phyloP scores from a whole-genome alignment of 2,329 filamentous ascomycete species.

The Penicillium concentricum region DNA sequence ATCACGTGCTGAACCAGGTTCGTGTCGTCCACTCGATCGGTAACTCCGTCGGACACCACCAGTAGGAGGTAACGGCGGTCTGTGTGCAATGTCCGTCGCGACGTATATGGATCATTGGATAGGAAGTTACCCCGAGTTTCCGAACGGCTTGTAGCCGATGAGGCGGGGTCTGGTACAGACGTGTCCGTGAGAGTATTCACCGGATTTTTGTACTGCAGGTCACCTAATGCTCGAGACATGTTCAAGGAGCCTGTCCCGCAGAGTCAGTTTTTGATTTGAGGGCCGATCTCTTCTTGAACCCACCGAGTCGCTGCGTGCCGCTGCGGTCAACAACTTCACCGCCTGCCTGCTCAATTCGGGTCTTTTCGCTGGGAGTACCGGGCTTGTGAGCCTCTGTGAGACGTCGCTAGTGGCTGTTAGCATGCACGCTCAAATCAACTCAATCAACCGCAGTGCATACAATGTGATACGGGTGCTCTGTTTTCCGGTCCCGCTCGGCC shows the following conservation, averaged over 20 bases:
- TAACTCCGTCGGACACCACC: slow-evolving; percentile 34
- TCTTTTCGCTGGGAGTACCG: slow-evolving; percentile 26
- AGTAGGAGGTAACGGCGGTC: slow-evolving; percentile 31
- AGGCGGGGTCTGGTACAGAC: slow-evolving; percentile 16
- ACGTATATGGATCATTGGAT: slow-evolving; percentile 34
- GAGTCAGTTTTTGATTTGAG: background rate
- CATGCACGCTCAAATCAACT: background rate
- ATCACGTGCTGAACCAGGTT: slow-evolving; percentile 33
- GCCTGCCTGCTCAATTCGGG: slow-evolving; percentile 34
- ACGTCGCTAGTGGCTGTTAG: slow-evolving; percentile 26
- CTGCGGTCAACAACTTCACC: slow-evolving; percentile 26
- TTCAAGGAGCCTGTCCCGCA: slow-evolving; percentile 30
- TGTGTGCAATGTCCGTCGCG: slow-evolving; percentile 20
- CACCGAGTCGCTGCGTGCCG: slow-evolving; percentile 34
- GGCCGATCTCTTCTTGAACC: background rate
- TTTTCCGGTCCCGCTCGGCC: slow-evolving; percentile 30
- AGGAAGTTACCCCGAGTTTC: slow-evolving; percentile 30
- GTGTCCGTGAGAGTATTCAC: slow-evolving; percentile 27
- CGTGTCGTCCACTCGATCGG: slow-evolving; percentile 29
- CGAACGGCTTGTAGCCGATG: slow-evolving; percentile 16
- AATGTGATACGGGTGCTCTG: slow-evolving; percentile 27
- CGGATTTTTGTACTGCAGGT: slow-evolving; percentile 39
- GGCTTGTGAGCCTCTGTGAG: slow-evolving; percentile 36
- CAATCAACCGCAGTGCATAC: slow-evolving; percentile 10
- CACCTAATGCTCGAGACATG: slow-evolving; percentile 39